Evolutionary conservation across 139 green algal species (phyloP).

Genomic region (Coccomyxa sp.): DNA sequence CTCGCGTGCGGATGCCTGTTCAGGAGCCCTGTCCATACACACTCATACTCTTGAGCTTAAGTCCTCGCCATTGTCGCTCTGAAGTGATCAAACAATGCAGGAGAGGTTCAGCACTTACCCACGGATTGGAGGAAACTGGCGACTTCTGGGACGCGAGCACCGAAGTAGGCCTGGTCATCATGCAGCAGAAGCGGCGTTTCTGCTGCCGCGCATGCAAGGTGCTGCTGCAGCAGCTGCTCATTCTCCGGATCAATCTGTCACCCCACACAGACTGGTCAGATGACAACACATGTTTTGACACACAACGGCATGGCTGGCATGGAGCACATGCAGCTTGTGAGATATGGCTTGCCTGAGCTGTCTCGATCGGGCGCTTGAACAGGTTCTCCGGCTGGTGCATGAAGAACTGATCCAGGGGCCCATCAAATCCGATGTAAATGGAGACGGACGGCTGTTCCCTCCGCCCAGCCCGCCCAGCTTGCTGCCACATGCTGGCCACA

Average conservation of each 20-base stretch:
- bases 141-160: not conserved
- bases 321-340: too few species aligned
- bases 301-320: too few species aligned
- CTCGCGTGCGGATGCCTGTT: conserved; percentile 37
- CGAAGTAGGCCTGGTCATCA: conserved; percentile 21
- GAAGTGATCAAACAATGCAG: not conserved
- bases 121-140: not conserved
- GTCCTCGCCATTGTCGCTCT: too few species aligned
- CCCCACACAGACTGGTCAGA: not conserved
- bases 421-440: conserved; percentile 87
- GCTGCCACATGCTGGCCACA: conserved; percentile 83
- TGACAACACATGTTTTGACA: too few species aligned
- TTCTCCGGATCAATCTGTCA: conserved; percentile 69
- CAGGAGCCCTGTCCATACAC: conserved; percentile 20
- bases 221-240: conserved; percentile 60
- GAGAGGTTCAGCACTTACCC: not conserved
- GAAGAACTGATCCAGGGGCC: conserved; percentile 94
- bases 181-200: conserved; percentile 63
- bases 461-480: conserved; percentile 84
- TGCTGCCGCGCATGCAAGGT: conserved; percentile 75
- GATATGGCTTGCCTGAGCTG: conserved; percentile 37
- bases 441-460: conserved; percentile 64
- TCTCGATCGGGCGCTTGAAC: conserved; percentile 75
- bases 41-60: too few species aligned
- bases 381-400: conserved; percentile 75